These are phyloP conservation scores for Sechiopsis laciniata DNA, from an alignment of 306 rosid species.

Conservation along the genomic window DNA sequence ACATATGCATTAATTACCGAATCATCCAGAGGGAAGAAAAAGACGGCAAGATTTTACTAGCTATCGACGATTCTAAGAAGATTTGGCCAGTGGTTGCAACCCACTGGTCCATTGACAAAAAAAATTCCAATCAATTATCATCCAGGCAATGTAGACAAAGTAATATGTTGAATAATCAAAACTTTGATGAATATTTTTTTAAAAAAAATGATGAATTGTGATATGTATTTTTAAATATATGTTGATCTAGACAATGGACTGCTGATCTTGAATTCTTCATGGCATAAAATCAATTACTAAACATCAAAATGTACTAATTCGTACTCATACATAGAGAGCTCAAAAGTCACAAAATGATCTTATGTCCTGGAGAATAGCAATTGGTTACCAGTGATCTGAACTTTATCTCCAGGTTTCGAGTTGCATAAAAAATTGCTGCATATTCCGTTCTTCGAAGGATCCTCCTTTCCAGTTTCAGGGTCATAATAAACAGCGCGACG, in stretches of 20 bases:
- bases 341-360: no score
- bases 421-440: constrained; percentile 84
- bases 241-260: no score
- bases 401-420: constrained; percentile 89
- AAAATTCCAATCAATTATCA: neutral
- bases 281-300: no score
- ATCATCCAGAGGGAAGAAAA: neutral
- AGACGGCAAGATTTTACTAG: constrained; percentile 24
- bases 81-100: neutral
- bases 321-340: no score
- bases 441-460: constrained; percentile 72
- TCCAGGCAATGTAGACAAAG: neutral
- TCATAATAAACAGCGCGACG: constrained; percentile 94
- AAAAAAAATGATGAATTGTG: neutral
- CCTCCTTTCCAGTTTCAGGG: constrained; percentile 88
- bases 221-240: neutral
- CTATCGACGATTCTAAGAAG: constrained; percentile 6
- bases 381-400: constrained; percentile 71
- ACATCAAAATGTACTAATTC: no score
- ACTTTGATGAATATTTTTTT: neutral
- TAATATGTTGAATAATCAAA: neutral
- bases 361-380: neutral
- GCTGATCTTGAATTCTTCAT: no score
- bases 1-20: neutral
- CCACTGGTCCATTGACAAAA: neutral